Base-by-base conservation (phyloP, 2,329 filamentous ascomycete genomes). In the Herpotrichia juniperi region DNA sequence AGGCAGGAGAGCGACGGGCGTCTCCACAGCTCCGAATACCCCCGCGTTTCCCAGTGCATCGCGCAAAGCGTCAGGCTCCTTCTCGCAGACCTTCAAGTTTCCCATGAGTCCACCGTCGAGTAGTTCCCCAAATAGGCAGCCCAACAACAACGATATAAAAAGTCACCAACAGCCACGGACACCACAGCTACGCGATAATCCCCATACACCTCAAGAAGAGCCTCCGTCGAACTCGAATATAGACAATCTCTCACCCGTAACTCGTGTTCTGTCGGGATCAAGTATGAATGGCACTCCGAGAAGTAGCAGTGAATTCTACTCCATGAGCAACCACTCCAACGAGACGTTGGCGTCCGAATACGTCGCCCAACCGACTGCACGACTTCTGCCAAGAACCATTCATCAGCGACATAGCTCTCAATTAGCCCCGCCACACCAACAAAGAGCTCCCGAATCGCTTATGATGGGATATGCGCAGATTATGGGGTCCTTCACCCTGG, bases 391-490 rank as follows among this genome's bases (percentile, higher is more conserved):
- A 24, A 58, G 59, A 34, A 51, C 62, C 4, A 34, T 62, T 31
- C 69, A 73, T 47, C 67, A 69, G 42, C 63, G 69, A 34, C 64
- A 57, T 34, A 42, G 55, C 6, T 72, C 71, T 21, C 68, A 70
- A 32, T 51, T 73, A 43, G 64, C 52, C 75, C 77, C 56, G 0
- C 58, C 64, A 1, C 62, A 53, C 6, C 59, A 51, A n/a, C 63
- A 63, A 22, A 66, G 63, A 57, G 62, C 66, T 79, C 86, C 90
- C 0, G 93, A 97, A 70, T 87, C 88, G 1, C 77, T 99, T 48
- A 96, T 99, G 86, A 99, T 99, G 94, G 94, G 93, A 0, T 99
- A 96, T 74, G 93, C 91, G 2, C 94, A 99, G 64, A 85, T 97
- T 2, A 90, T 91, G 73, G 94, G 94, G 3, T 93, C 90, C 0